These are phyloP conservation scores for Rostrohypoxylon terebratum DNA, from an alignment of 495 filamentous ascomycete species.

Conservation along the genomic window DNA sequence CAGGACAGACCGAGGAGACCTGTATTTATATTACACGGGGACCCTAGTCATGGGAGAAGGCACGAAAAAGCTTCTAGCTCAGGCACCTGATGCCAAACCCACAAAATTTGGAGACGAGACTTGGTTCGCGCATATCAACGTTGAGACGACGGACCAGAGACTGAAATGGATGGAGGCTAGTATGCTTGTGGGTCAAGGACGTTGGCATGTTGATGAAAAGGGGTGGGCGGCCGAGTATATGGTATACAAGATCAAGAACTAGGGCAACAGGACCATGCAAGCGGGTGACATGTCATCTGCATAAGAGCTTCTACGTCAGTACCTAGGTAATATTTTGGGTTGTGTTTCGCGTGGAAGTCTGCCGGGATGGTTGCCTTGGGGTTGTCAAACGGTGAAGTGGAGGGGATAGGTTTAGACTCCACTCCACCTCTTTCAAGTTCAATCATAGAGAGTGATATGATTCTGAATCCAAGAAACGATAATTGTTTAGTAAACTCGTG, in stretches of 20 bases:
- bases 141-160: not conserved
- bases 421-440: not conserved
- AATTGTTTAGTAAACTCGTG: too few relatives aligned
- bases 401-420: too few relatives aligned
- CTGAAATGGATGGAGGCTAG: not conserved
- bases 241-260: not conserved
- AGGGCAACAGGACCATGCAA: not conserved
- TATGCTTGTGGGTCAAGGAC: not conserved
- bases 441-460: too few relatives aligned
- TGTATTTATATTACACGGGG: not conserved
- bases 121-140: not conserved
- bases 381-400: not conserved
- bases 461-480: too few relatives aligned
- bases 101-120: constrained; percentile 1
- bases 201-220: constrained; percentile 1
- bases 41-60: not conserved
- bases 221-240: not conserved
- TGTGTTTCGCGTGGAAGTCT: not conserved
- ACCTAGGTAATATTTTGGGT: not conserved
- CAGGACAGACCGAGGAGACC: not conserved
- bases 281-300: too few relatives aligned
- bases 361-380: not conserved
- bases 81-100: not conserved
- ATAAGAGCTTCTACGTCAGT: too few relatives aligned
- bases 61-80: not conserved